These are phyloP conservation scores for Dactylellina parvicollis DNA, from an alignment of 2,329 filamentous ascomycete genomes.

Conservation along the genomic window DNA sequence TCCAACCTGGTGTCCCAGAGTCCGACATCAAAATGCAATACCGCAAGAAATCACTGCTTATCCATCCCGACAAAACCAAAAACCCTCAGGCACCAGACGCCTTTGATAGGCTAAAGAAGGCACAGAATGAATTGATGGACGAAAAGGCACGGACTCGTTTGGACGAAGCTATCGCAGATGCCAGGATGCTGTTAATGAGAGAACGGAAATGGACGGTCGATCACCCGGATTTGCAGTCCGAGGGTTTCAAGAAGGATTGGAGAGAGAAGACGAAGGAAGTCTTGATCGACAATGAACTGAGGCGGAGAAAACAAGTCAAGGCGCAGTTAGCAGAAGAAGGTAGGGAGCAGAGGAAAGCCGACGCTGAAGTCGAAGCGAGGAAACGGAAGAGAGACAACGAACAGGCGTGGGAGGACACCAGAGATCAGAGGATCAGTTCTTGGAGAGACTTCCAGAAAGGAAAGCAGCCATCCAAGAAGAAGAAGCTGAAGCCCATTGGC, in stretches of 20 bases:
- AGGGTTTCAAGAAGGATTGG: conserved; percentile 85
- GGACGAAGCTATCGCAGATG: conserved; percentile 95
- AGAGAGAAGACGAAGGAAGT: conserved; percentile 88
- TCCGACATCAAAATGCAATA: conserved; percentile 95
- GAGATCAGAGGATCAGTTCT: conserved; percentile 89
- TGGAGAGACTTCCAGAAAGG: conserved; percentile 91
- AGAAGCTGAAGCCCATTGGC: conserved; percentile 67
- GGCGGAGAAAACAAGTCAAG: conserved; percentile 84
- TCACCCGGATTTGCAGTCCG: conserved; percentile 83
- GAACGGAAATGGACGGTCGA: conserved; percentile 94
- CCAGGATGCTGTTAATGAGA: conserved; percentile 91
- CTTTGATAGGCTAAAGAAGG: conserved; percentile 96
- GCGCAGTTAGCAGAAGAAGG: conserved; percentile 97
- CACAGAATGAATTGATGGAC: conserved; percentile 88
- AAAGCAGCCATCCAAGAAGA: conserved; percentile 68
- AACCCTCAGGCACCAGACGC: conserved; percentile 92
- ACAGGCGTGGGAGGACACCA: conserved; percentile 91
- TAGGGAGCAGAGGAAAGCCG: conserved; percentile 82
- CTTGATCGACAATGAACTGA: conserved; percentile 89
- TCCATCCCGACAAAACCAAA: conserved; percentile 97
- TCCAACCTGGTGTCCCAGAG: conserved; percentile 93
- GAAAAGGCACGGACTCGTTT: conserved; percentile 87
- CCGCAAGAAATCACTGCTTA: conserved; percentile 97
- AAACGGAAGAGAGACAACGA: conserved; percentile 92
- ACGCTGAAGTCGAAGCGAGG: conserved; percentile 81